Base-by-base conservation (phyloP, 352 stramenopile genomes). In the Pythium monospermum region DNA sequence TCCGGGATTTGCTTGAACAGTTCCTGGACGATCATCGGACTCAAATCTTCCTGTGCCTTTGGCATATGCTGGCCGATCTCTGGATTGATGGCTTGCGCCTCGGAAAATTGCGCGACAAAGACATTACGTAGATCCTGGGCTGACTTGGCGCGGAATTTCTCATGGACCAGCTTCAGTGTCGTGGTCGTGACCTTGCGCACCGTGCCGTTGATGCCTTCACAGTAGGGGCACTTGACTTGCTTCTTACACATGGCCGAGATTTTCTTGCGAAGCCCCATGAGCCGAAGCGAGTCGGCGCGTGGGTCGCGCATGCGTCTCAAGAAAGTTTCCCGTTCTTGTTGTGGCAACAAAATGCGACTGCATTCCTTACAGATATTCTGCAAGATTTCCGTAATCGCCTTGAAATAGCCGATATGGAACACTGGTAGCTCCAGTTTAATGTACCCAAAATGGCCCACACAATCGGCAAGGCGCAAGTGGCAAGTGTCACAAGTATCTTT, bases 371-470 rank as follows among this genome's bases (percentile, higher is more conserved):
- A 99, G 44, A 99, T 98, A 63, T 96, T 99, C 67, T 99, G 97
- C 28, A 99, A 69, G 16, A 99, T 88, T 46, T 96, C 88, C 12
- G 98, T 87, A 42, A 96, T 99, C 58, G 98, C 93, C 57, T 99
- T 99, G 64, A 99, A 97, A 69, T 98, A 99, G 5, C 97, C 97
- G 70, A 99, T 99, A 76, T 99, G 97, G 69, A 99, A 99, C 49
- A 99, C 96, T 0, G 97, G 97, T 28, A 99, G 83, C 59, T 96
- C 91, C 28, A 98, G 70, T 47, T 96, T 86, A 66, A 99, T 98
- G 78, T 99, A 98, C 18, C 97, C 97, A 78, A 98, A 99, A 68
- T 99, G 96, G 15, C 97, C 97, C 6, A 98, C 93, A 65, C 96
- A 99, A 66, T 99, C 96, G 11, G 88, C 74, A 25, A 99, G 67